Percentiles rank a stretch among this genome's conserved stretches.
phyloP scores from a whole-genome alignment of 2,329 filamentous ascomycete species.

The Microdochium paspali region DNA sequence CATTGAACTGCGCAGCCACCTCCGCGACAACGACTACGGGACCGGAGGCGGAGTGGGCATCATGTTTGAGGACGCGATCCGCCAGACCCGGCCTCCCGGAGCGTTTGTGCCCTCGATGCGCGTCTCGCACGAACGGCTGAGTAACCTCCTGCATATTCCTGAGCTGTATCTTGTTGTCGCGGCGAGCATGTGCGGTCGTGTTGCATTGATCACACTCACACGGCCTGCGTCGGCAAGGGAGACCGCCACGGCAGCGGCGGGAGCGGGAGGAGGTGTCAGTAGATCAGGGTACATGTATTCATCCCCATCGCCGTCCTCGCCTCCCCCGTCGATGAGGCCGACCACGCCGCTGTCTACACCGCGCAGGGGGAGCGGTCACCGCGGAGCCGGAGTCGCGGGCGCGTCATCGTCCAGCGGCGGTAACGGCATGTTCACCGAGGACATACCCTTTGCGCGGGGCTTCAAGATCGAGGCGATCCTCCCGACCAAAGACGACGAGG shows the following conservation, averaged over 20 bases:
- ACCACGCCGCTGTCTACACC: neutral
- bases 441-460: slow-evolving; percentile 16
- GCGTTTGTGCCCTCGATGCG: slow-evolving; percentile 20
- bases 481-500: slow-evolving; percentile 36
- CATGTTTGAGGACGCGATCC: slow-evolving; percentile 19
- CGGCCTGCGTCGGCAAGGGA: slow-evolving; percentile 13
- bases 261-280: too few species aligned
- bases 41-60: slow-evolving; percentile 22
- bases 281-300: too few species aligned
- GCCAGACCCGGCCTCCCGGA: slow-evolving; percentile 9
- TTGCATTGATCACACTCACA: slow-evolving; percentile 53
- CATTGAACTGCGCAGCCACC: slow-evolving; percentile 32
- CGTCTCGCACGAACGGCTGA: slow-evolving; percentile 38
- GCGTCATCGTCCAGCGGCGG: too few species aligned
- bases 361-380: neutral
- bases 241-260: too few species aligned
- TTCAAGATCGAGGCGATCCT: slow-evolving; percentile 46
- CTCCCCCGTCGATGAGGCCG: neutral
- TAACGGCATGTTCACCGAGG: slow-evolving; percentile 11
- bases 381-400: slow-evolving; percentile 2
- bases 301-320: neutral
- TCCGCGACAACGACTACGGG: slow-evolving; percentile 8
- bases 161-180: slow-evolving; percentile 61
- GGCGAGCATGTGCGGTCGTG: slow-evolving; percentile 57
- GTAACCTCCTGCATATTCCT: slow-evolving; percentile 55